phyloP scores from a whole-genome alignment of 768 basidiomycete genomes.

The Podaxis sp. region DNA sequence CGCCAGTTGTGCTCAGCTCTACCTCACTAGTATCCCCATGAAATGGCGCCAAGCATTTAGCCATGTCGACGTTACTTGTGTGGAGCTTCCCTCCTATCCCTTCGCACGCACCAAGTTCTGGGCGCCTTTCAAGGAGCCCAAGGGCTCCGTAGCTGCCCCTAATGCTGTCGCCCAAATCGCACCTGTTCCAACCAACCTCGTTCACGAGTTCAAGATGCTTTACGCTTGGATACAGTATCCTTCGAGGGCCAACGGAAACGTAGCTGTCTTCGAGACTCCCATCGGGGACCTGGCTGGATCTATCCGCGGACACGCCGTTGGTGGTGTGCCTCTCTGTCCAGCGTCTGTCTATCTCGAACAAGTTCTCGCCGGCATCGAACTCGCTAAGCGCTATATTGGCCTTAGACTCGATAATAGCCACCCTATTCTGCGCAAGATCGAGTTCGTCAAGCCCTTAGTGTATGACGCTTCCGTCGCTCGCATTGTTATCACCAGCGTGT shows the following conservation, averaged over 20 bases:
- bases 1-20: slow-evolving; percentile 47
- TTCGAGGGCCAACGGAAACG: slow-evolving; percentile 30
- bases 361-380: slow-evolving; percentile 39
- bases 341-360: slow-evolving; percentile 58
- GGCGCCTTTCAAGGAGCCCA: slow-evolving; percentile 44
- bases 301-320: slow-evolving; percentile 60
- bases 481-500: slow-evolving; percentile 24
- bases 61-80: slow-evolving; percentile 41
- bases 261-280: slow-evolving; percentile 56
- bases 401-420: slow-evolving; percentile 2
- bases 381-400: slow-evolving; percentile 8
- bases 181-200: slow-evolving; percentile 16
- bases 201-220: slow-evolving; percentile 14
- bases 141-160: background rate
- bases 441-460: slow-evolving; percentile 58
- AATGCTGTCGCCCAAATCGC: slow-evolving; percentile 1
- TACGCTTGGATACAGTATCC: slow-evolving; percentile 28
- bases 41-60: slow-evolving; percentile 58
- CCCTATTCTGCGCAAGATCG: slow-evolving; percentile 31
- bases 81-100: slow-evolving; percentile 63
- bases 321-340: slow-evolving; percentile 56
- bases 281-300: slow-evolving; percentile 42
- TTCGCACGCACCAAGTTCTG: slow-evolving; percentile 59
- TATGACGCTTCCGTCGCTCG: slow-evolving; percentile 20
- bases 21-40: slow-evolving; percentile 38